Conservation (phyloP, 2,329 filamentous ascomycete genomes). For the Teratosphaeria pseudoeucalypti region DNA sequence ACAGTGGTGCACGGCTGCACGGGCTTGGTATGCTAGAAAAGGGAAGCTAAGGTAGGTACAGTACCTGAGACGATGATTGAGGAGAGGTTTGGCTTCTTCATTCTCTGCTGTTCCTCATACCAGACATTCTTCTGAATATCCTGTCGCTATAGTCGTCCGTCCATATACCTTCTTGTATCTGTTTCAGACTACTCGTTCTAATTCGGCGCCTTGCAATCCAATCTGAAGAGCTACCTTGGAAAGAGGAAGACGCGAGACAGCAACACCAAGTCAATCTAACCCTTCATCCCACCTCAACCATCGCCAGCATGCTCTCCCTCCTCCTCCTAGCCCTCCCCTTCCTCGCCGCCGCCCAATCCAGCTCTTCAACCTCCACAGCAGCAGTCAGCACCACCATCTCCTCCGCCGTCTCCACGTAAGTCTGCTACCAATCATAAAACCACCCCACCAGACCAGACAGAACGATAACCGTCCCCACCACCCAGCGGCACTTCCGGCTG, state of each 20-base stretch:
- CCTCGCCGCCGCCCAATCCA: constrained; percentile 30
- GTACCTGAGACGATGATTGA: background rate
- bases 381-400: constrained; percentile 1
- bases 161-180: background rate
- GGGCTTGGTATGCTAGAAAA: background rate
- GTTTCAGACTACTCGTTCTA: background rate
- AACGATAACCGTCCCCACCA: too few species aligned
- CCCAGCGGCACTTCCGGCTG: constrained; percentile 23
- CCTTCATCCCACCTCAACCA: background rate
- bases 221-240: background rate
- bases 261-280: background rate
- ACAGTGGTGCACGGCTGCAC: background rate
- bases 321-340: constrained; percentile 21
- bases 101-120: background rate
- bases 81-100: background rate
- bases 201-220: background rate
- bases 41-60: background rate
- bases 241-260: background rate
- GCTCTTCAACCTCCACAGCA: constrained; percentile 18
- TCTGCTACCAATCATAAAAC: too few species aligned
- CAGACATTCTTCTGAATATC: background rate
- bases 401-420: constrained; percentile 13
- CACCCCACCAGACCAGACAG: too few species aligned
- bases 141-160: background rate
- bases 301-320: background rate